A percentile compares a stretch with the other conserved stretches of the same genome.
These are phyloP conservation scores for Aureobasidium sp. DNA, from an alignment of 2,329 filamentous ascomycete species.

Conservation along the genomic window DNA sequence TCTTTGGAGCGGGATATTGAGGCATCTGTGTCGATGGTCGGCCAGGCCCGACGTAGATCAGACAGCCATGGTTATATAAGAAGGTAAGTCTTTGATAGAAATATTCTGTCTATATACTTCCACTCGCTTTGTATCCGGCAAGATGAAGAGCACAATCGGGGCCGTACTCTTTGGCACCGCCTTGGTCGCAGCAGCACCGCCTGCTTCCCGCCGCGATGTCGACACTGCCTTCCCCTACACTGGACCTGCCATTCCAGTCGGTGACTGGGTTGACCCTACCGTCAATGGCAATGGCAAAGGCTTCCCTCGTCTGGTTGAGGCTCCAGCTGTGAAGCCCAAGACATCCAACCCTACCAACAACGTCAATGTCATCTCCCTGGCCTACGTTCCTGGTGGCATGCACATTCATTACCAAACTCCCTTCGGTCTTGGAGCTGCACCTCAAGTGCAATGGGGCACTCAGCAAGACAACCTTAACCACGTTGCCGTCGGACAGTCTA, in stretches of 20 bases:
- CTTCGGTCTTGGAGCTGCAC: conserved; percentile 43
- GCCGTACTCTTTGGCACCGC: conserved; percentile 5
- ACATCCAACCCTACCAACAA: conserved; percentile 43
- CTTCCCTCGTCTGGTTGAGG: conserved; percentile 44
- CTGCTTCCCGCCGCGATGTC: conserved; percentile 24
- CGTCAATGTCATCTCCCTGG: conserved; percentile 45
- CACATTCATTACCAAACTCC: conserved; percentile 50
- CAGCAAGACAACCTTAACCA: conserved; percentile 28
- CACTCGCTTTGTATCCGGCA: not conserved
- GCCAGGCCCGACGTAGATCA: not conserved
- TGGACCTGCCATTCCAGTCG: conserved; percentile 43
- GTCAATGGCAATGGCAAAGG: conserved; percentile 49
- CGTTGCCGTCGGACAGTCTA: conserved; percentile 33
- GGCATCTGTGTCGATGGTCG: not conserved
- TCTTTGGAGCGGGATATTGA: not conserved
- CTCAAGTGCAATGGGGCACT: conserved; percentile 40
- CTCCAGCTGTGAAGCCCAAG: conserved; percentile 43
- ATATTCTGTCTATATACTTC: not conserved
- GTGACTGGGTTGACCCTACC: conserved; percentile 46
- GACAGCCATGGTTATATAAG: not conserved
- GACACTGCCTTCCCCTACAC: conserved; percentile 43
- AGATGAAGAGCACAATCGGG: conserved; percentile 11
- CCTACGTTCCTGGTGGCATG: conserved; percentile 44
- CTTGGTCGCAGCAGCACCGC: conserved; percentile 4
- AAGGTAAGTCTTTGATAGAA: not conserved